Conservation (phyloP, 306 rosid species). For the Vicia faba region DNA sequence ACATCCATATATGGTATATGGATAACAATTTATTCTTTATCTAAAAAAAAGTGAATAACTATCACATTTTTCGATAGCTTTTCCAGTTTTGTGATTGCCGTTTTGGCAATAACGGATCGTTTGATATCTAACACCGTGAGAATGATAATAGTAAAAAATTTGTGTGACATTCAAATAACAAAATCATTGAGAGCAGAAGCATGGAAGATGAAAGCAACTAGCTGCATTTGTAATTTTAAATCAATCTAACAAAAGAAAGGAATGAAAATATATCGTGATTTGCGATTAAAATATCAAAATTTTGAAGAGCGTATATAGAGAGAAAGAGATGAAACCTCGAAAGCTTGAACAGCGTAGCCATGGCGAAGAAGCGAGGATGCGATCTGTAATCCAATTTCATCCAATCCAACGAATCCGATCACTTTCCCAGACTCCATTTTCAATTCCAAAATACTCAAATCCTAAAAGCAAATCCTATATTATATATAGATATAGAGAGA, state of each 20-base stretch:
- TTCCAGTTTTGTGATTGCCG: too few relatives aligned
- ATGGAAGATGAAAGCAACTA: too few relatives aligned
- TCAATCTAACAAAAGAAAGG: neutral
- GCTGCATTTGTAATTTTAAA: too few relatives aligned
- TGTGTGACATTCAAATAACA: too few relatives aligned
- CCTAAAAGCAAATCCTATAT: neutral
- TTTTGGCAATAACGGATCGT: too few relatives aligned
- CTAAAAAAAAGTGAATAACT: too few relatives aligned
- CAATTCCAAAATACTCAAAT: neutral
- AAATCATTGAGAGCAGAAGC: neutral
- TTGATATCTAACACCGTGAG: too few relatives aligned
- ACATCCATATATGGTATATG: too few relatives aligned
- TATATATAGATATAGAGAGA: neutral
- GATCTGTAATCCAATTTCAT: constrained; percentile 52
- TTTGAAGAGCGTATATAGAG: neutral
- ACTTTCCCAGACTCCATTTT: constrained; percentile 50
- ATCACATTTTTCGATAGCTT: too few relatives aligned
- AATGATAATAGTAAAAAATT: too few relatives aligned
- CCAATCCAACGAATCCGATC: constrained; percentile 69
- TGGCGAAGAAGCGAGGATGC: constrained; percentile 55
- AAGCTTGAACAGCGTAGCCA: constrained; percentile 59
- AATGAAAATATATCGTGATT: neutral
- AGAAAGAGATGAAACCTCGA: constrained; percentile 54
- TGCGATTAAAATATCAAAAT: neutral
- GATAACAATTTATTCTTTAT: too few relatives aligned